Conservation (phyloP, 768 basidiomycete species). For the Podaxis carcinomalis region DNA sequence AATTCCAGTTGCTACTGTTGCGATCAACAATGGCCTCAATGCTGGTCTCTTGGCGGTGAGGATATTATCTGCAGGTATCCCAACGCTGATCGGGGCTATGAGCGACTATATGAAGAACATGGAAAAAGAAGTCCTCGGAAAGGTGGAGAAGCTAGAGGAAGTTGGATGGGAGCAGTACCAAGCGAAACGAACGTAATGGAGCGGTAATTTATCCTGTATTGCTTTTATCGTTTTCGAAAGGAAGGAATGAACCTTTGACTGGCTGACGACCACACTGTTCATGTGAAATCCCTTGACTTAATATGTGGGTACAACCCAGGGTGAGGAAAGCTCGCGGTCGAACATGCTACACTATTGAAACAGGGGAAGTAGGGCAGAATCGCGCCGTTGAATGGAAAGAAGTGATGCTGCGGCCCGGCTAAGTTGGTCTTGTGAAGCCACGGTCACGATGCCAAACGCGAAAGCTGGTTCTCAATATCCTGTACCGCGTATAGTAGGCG, state of each 20-base stretch:
- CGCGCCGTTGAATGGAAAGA: background rate
- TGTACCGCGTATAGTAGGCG: background rate
- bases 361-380: background rate
- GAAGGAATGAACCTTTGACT: background rate
- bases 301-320: background rate
- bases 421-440: constrained; percentile 1
- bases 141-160: constrained; percentile 69
- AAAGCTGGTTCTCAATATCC: background rate
- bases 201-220: background rate
- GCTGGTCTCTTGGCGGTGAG: constrained; percentile 89
- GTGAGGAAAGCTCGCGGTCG: background rate
- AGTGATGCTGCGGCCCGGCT: background rate
- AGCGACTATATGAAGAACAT: constrained; percentile 66
- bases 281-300: background rate
- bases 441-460: background rate
- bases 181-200: constrained; percentile 28
- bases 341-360: background rate
- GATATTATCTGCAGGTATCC: constrained; percentile 77
- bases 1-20: constrained; percentile 95
- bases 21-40: constrained; percentile 93
- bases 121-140: constrained; percentile 73
- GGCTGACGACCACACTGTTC: too few species aligned
- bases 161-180: constrained; percentile 87
- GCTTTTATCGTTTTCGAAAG: background rate
- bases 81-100: constrained; percentile 60